phyloP scores from a whole-genome alignment of 441 rosid genomes.

The Euphorbia corollata region DNA sequence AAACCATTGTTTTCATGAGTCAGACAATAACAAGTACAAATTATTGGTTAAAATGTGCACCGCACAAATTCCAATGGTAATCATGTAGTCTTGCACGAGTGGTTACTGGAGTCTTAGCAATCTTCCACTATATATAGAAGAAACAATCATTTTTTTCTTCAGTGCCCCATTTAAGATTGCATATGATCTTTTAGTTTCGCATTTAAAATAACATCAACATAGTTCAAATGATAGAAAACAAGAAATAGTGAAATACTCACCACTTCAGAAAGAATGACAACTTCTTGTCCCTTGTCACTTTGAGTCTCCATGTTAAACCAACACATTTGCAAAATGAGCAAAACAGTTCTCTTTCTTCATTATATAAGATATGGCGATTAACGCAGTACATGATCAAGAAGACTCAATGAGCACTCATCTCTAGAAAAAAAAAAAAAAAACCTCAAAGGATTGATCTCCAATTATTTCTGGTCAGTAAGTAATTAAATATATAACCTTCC shows the following conservation, averaged over 20 bases:
- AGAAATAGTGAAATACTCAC: neutral
- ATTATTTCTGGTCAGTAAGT: slow-evolving; percentile 33
- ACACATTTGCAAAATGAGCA: slow-evolving; percentile 1
- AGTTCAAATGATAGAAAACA: neutral
- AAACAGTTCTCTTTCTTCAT: slow-evolving; percentile 2
- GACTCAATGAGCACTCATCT: slow-evolving; percentile 26
- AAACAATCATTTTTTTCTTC: neutral
- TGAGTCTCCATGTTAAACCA: neutral
- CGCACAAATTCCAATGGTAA: neutral
- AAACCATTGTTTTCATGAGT: no score
- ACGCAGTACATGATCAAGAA: no score
- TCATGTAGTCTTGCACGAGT: neutral
- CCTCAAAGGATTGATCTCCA: slow-evolving; percentile 27
- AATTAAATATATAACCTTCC: slow-evolving; percentile 25
- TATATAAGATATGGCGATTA: no score
- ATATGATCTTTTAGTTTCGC: no score
- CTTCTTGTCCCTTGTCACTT: no score
- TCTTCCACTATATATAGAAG: neutral
- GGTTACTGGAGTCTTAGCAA: neutral
- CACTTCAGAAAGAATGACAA: no score
- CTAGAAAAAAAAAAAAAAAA: slow-evolving; percentile 26
- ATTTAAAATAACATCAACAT: no score
- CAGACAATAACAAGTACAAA: neutral
- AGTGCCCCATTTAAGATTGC: neutral
- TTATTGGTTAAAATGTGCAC: neutral